Conservation (phyloP, 2,329 filamentous ascomycete species). For the Teratosphaeria nubilosa region DNA sequence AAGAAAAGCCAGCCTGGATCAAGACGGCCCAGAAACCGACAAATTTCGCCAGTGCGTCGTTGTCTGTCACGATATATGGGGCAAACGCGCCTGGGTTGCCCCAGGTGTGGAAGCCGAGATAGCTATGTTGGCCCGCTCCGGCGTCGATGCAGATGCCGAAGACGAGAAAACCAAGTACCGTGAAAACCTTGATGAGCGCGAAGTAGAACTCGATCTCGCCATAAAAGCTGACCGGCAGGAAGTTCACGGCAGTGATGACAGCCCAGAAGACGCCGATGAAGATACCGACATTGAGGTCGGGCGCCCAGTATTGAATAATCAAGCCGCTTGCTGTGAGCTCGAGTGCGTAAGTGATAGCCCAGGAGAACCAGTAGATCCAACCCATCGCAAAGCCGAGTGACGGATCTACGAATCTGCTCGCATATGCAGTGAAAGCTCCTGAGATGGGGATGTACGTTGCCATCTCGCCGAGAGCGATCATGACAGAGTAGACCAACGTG, state of each 20-base stretch:
- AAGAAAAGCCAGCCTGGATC: constrained; percentile 48
- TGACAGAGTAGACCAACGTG: constrained; percentile 35
- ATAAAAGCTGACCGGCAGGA: constrained; percentile 41
- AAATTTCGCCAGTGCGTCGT: constrained; percentile 23
- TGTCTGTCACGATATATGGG: constrained; percentile 19
- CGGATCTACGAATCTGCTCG: constrained; percentile 35
- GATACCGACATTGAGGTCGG: constrained; percentile 32
- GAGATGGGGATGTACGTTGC: constrained; percentile 52
- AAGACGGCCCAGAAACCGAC: constrained; percentile 47
- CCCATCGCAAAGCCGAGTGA: constrained; percentile 40
- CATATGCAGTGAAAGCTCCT: constrained; percentile 43
- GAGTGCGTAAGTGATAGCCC: constrained; percentile 32
- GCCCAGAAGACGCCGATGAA: constrained; percentile 26
- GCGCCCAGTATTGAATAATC: constrained; percentile 31
- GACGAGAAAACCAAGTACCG: constrained; percentile 37
- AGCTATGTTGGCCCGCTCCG: constrained; percentile 40
- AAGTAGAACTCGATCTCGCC: constrained; percentile 48
- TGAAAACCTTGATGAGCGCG: constrained; percentile 41
- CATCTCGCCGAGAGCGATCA: constrained; percentile 46
- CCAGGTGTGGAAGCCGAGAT: constrained; percentile 50
- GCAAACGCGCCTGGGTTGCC: constrained; percentile 29
- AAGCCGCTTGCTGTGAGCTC: constrained; percentile 30
- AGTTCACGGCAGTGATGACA: constrained; percentile 37
- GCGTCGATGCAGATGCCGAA: constrained; percentile 33
- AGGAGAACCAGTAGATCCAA: constrained; percentile 36